phyloP scores from a whole-genome alignment of 2,329 filamentous ascomycete species.

The Peltaster fructicola region DNA sequence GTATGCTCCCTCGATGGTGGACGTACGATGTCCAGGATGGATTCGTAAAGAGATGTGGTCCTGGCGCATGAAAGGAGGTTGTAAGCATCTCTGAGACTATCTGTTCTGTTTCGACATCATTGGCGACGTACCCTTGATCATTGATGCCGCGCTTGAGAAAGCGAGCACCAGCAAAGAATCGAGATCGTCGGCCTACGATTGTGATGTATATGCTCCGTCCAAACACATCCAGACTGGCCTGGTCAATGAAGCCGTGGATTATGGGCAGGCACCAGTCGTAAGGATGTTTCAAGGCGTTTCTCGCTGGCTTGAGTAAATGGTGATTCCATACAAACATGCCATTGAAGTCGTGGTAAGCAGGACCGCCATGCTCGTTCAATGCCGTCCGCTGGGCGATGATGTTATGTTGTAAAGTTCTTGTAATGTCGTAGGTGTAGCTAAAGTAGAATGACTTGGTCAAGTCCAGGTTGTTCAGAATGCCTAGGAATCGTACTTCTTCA shows the following conservation, averaged over 20 bases:
- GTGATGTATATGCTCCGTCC: conserved; percentile 81
- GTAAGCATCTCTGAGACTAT: conserved; percentile 90
- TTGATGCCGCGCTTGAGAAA: conserved; percentile 92
- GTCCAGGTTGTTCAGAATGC: conserved; percentile 80
- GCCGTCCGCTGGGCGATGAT: conserved; percentile 63
- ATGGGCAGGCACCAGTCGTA: conserved; percentile 95
- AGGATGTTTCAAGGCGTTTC: conserved; percentile 51
- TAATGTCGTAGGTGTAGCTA: conserved; percentile 95
- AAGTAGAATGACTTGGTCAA: conserved; percentile 90
- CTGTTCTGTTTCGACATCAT: conserved; percentile 97
- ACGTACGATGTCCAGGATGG: conserved; percentile 92
- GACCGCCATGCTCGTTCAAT: conserved; percentile 44
- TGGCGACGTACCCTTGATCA: conserved; percentile 87
- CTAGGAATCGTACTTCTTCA: conserved; percentile 76
- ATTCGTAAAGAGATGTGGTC: conserved; percentile 67
- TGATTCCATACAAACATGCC: conserved; percentile 98
- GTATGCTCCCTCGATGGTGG: conserved; percentile 91
- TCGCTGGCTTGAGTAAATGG: conserved; percentile 64
- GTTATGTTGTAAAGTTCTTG: conserved; percentile 79
- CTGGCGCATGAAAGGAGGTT: conserved; percentile 88
- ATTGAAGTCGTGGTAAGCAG: conserved; percentile 49
- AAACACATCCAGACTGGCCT: conserved; percentile 58
- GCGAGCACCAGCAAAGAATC: conserved; percentile 83
- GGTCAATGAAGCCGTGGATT: conserved; percentile 91
- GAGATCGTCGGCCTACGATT: conserved; percentile 77